Percentiles rank a stretch among this genome's conserved stretches.
Evolutionary conservation across 805 yeast genomes (phyloP).

Genomic region (Dipodascopsis uninucleata): DNA sequence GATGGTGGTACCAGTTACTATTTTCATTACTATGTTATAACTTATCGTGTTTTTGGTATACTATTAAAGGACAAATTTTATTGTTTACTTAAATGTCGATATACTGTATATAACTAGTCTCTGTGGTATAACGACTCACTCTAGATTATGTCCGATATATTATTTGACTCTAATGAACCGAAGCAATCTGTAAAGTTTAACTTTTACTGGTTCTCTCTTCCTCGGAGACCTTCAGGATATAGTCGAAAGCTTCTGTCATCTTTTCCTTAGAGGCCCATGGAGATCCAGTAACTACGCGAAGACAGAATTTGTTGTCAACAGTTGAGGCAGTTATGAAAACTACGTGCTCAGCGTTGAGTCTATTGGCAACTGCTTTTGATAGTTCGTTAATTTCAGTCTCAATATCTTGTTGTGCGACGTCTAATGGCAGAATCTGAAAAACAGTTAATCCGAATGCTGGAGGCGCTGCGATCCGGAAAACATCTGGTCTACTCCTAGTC

Average conservation of each 20-base stretch:
- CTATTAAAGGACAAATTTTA: too few relatives aligned
- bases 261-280: slow-evolving; percentile 24
- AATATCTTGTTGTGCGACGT: background rate
- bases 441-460: slow-evolving; percentile 28
- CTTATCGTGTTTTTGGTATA: too few relatives aligned
- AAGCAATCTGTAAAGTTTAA: too few relatives aligned
- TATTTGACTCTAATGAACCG: too few relatives aligned
- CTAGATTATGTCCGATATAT: too few relatives aligned
- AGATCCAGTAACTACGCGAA: slow-evolving; percentile 29
- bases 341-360: slow-evolving; percentile 19
- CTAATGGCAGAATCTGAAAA: slow-evolving; percentile 23
- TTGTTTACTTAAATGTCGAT: too few relatives aligned
- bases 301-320: slow-evolving; percentile 15
- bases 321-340: slow-evolving; percentile 26
- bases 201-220: slow-evolving; percentile 14
- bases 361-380: slow-evolving; percentile 22
- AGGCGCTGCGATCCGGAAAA: slow-evolving; percentile 18
- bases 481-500: slow-evolving; percentile 13
- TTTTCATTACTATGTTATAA: too few relatives aligned
- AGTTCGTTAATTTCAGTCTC: too few relatives aligned
- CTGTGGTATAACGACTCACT: too few relatives aligned
- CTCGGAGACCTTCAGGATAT: slow-evolving; percentile 17
- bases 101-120: too few relatives aligned
- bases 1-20: too few relatives aligned
- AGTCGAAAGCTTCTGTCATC: slow-evolving; percentile 14